Evolutionary conservation across 805 yeast genomes (phyloP), one percentile per base, ranked within the genome.

Genomic region (Candida hungchunana): DNA sequence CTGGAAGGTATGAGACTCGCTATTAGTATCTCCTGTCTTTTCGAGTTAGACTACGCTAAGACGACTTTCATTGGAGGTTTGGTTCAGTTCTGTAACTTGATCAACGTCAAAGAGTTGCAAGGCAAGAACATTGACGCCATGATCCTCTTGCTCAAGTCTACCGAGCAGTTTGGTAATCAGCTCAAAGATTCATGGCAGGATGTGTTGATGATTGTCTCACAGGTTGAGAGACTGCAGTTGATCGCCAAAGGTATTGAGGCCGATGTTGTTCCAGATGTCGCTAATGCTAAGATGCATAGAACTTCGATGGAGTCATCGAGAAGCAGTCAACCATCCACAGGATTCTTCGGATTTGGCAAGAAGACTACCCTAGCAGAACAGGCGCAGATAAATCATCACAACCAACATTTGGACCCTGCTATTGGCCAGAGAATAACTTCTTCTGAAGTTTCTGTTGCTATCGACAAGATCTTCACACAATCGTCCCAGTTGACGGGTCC

Each of bases 41-140:
- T 87, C 57, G 90, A 80, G 31, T 64, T 88, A 32, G 88, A 81
- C 36, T 78, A 85, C 50, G 95, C 97, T 0, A 76, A 93, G 54
- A 77, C 82, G 10, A 85, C 97, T 1, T 93, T 90, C 57, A 77
- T 94, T 42, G 82, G 94, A 37, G 95, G 96, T 0, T 69, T 93
- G 48, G 80, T 87, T 22, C 95, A 89, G 58, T 89, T 87, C 53
- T 78, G 90, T 36, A 83, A 84, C 49, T 64, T 90, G 42, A 78
- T 79, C 56, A 87, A 86, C 50, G 71, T 82, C 39, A 80, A 81
- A 40, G 94, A 84, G 54, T 74, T 93, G 67, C 76, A 75, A 40
- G 59, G 68, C 5, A 90, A 90, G 60, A 88, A 88, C 55, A 77
- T 93, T 16, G 80, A 77, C 37, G 96, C 97, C 0, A 75, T 88